Evolutionary conservation across 2,329 filamentous ascomycete genomes (phyloP).

Genomic region (Ceratocystis variospora): DNA sequence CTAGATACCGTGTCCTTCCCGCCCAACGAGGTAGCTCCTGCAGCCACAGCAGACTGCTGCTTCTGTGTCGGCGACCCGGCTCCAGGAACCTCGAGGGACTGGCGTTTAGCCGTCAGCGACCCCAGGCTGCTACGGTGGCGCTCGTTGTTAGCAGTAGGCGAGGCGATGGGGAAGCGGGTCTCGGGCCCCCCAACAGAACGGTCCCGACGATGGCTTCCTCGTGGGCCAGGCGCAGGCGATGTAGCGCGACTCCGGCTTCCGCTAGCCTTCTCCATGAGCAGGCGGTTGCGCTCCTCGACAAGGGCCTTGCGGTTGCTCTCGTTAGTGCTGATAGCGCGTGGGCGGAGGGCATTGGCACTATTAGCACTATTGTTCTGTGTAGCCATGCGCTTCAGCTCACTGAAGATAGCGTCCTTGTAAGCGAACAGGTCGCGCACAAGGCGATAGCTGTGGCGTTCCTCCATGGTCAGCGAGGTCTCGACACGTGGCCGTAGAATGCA

Average conservation of each 20-base stretch:
- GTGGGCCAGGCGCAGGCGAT: constrained; percentile 52
- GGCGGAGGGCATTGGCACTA: constrained; percentile 40
- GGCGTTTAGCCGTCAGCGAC: constrained; percentile 42
- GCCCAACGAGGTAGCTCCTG: constrained; percentile 21
- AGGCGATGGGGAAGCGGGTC: constrained; percentile 75
- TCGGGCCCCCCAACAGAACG: constrained; percentile 59
- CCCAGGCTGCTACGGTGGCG: constrained; percentile 38
- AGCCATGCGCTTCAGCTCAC: constrained; percentile 83
- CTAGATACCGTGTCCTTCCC: constrained; percentile 21
- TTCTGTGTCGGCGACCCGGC: constrained; percentile 23
- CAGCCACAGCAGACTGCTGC: constrained; percentile 17
- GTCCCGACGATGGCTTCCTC: constrained; percentile 57
- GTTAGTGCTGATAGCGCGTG: constrained; percentile 82
- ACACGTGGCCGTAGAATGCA: constrained; percentile 77
- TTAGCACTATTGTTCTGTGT: constrained; percentile 51
- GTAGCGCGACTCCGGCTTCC: constrained; percentile 56
- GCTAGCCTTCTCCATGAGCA: constrained; percentile 54
- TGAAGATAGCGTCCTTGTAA: constrained; percentile 91
- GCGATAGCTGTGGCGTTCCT: constrained; percentile 84
- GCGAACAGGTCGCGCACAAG: constrained; percentile 83
- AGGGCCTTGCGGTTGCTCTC: constrained; percentile 88
- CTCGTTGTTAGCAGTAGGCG: constrained; percentile 42
- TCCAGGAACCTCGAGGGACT: constrained; percentile 71
- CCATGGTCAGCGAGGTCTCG: constrained; percentile 84
- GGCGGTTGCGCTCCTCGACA: constrained; percentile 84